A percentile compares a stretch with the other conserved stretches of the same genome.
Evolutionary conservation across 768 basidiomycete species (phyloP).

Genomic region (Calocybe cyanea): DNA sequence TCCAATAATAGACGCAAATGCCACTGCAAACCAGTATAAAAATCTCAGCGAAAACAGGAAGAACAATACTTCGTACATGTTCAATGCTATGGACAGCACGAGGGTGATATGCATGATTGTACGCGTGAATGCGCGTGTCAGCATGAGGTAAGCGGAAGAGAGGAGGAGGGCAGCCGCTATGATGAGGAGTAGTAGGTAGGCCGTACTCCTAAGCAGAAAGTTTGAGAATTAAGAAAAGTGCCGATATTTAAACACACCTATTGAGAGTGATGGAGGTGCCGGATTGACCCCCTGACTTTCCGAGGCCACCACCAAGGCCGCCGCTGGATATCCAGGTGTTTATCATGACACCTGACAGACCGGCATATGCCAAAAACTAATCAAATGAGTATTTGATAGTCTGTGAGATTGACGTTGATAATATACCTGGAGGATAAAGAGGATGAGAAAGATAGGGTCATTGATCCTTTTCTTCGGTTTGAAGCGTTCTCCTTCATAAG

Average conservation of each 20-base stretch:
- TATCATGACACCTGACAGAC: slow-evolving; percentile 62
- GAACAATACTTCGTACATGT: slow-evolving; percentile 45
- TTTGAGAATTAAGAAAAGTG: slow-evolving; percentile 1
- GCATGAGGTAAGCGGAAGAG: slow-evolving; percentile 62
- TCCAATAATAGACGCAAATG: slow-evolving; percentile 74
- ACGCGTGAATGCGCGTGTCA: slow-evolving; percentile 69
- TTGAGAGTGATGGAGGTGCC: slow-evolving; percentile 66
- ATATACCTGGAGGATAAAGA: slow-evolving; percentile 69
- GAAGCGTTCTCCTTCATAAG: slow-evolving; percentile 61
- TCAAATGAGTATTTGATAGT: not conserved
- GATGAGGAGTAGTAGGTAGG: slow-evolving; percentile 72
- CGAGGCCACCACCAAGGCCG: slow-evolving; percentile 73
- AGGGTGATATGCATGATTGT: slow-evolving; percentile 77
- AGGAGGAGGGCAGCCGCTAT: slow-evolving; percentile 65
- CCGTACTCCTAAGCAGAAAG: slow-evolving; percentile 53
- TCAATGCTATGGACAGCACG: slow-evolving; percentile 55
- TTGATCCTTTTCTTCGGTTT: slow-evolving; percentile 67
- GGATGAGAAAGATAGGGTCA: slow-evolving; percentile 64
- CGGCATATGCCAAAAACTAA: slow-evolving; percentile 66
- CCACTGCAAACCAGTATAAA: slow-evolving; percentile 40
- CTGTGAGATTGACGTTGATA: not conserved
- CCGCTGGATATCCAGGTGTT: slow-evolving; percentile 57
- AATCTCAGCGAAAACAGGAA: not conserved
- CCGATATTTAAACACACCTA: slow-evolving; percentile 35
- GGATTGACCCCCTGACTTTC: slow-evolving; percentile 48